Conservation (phyloP, 192 early-diverging fungal species). For the Coemansia sp. region DNA sequence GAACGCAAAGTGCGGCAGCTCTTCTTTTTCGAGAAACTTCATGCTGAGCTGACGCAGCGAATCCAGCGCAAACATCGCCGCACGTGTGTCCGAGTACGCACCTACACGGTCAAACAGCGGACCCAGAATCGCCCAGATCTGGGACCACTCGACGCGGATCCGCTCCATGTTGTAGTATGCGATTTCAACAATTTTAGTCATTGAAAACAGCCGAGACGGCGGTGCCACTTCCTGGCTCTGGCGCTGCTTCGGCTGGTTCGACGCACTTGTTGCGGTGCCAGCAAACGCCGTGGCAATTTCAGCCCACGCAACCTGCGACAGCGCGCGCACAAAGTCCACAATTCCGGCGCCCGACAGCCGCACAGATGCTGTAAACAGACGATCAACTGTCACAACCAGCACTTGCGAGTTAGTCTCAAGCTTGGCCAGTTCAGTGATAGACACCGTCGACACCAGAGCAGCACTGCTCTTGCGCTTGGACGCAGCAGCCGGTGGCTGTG, state of each 20-base stretch:
- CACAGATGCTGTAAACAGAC: constrained; percentile 78
- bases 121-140: constrained; percentile 82
- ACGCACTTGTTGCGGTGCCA: neutral
- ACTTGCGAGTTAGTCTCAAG: constrained; percentile 66
- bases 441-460: constrained; percentile 70
- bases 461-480: constrained; percentile 44
- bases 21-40: constrained; percentile 94
- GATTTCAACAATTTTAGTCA: constrained; percentile 95
- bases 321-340: constrained; percentile 82
- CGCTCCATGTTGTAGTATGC: constrained; percentile 96
- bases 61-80: constrained; percentile 88
- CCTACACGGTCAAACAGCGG: constrained; percentile 87
- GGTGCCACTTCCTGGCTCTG: constrained; percentile 1
- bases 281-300: constrained; percentile 62
- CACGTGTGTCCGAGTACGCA: constrained; percentile 76
- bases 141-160: constrained; percentile 93
- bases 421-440: constrained; percentile 64
- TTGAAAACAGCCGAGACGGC: constrained; percentile 81
- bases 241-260: neutral
- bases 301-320: constrained; percentile 84
- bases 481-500: neutral
- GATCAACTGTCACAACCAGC: constrained; percentile 78
- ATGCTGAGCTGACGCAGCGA: constrained; percentile 87
- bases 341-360: constrained; percentile 80
- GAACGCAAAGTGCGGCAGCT: constrained; percentile 88